Evolutionary conservation across 2,329 filamentous ascomycete species (phyloP).

Genomic region (Colletotrichum nymphaeae): DNA sequence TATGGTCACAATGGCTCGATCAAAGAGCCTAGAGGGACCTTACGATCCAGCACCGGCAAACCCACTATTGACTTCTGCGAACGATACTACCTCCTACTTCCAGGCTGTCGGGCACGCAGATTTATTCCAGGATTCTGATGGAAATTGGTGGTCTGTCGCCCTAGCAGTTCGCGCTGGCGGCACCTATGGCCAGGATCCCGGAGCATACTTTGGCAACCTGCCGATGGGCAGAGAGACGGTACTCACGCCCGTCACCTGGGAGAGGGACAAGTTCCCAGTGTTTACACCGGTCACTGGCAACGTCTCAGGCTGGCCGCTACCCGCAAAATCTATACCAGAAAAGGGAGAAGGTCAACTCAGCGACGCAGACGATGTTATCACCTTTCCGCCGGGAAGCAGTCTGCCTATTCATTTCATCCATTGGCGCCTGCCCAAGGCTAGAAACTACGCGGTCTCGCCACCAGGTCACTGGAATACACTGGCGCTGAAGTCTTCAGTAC

Average conservation of each 20-base stretch:
- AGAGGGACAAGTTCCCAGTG: slow-evolving; percentile 46
- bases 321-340: slow-evolving; percentile 44
- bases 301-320: slow-evolving; percentile 53
- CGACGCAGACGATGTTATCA: slow-evolving; percentile 54
- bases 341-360: slow-evolving; percentile 53
- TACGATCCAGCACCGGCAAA: slow-evolving; percentile 56
- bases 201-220: slow-evolving; percentile 43
- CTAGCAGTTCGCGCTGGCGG: slow-evolving; percentile 50
- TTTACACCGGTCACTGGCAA: slow-evolving; percentile 40
- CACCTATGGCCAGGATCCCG: slow-evolving; percentile 45
- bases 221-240: slow-evolving; percentile 58
- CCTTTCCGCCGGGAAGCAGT: slow-evolving; percentile 55
- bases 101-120: slow-evolving; percentile 69
- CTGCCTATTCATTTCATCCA: slow-evolving; percentile 67
- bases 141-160: slow-evolving; percentile 55
- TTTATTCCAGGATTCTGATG: slow-evolving; percentile 60
- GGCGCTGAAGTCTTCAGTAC: slow-evolving; percentile 57
- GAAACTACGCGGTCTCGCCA: slow-evolving; percentile 58
- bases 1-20: slow-evolving; percentile 60
- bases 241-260: slow-evolving; percentile 52
- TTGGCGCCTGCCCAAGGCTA: slow-evolving; percentile 63
- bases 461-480: slow-evolving; percentile 55
- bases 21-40: slow-evolving; percentile 53
- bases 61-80: slow-evolving; percentile 57
- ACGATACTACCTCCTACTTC: slow-evolving; percentile 55